Conservation (phyloP, 495 filamentous ascomycete genomes). For the Cairneyella variabilis region DNA sequence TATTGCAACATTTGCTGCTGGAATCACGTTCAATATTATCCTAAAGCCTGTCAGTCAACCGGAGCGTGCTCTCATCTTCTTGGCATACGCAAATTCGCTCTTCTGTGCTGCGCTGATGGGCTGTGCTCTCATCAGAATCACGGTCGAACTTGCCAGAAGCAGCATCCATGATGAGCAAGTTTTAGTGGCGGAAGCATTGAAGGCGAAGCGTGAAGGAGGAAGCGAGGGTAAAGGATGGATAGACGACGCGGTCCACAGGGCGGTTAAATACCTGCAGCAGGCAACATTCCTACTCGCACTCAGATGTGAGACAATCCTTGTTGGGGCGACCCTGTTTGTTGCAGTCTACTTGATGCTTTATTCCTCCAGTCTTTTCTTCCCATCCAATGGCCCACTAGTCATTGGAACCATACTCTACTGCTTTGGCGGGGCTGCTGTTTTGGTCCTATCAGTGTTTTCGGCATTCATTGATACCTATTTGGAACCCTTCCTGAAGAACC, state of each 20-base stretch:
- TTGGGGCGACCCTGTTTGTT: neutral
- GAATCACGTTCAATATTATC: neutral
- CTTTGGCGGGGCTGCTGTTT: too few relatives aligned
- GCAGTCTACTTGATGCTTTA: neutral
- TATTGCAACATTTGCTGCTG: neutral
- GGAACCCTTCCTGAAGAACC: too few relatives aligned
- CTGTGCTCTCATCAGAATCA: neutral
- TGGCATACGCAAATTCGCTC: neutral
- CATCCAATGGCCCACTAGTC: constrained; percentile 12
- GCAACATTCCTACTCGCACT: neutral
- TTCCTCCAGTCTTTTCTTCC: neutral
- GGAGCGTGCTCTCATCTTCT: neutral
- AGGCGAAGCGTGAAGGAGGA: neutral
- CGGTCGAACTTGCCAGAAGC: neutral
- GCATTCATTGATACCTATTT: too few relatives aligned
- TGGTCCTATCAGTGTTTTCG: too few relatives aligned
- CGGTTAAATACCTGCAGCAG: neutral
- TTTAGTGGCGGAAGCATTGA: neutral
- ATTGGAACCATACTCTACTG: neutral
- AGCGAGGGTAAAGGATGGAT: neutral
- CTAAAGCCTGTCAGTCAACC: neutral
- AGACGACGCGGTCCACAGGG: neutral
- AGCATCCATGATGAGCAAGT: too few relatives aligned
- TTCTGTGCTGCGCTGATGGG: neutral
- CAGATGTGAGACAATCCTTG: neutral